These are phyloP conservation scores for Colletotrichum viniferum DNA, from an alignment of 2,329 filamentous ascomycete species.

Conservation along the genomic window DNA sequence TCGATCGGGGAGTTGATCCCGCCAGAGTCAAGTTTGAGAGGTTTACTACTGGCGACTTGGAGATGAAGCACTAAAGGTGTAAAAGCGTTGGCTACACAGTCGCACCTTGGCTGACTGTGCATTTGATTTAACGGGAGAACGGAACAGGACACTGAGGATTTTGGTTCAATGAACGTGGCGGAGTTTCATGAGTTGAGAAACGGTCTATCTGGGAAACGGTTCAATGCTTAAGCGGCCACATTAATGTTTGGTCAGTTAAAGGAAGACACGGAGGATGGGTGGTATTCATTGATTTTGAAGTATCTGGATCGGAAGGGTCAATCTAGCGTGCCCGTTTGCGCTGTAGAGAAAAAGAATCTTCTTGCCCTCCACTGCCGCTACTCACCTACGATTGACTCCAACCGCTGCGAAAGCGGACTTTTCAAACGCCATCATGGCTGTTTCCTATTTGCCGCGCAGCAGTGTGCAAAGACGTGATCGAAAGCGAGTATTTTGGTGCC, in stretches of 20 bases:
- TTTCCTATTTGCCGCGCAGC: no score
- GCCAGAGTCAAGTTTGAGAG: constrained; percentile 49
- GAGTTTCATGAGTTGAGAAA: background rate
- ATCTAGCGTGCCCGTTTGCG: background rate
- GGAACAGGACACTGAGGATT: background rate
- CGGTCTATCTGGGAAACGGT: background rate
- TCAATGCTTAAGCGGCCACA: background rate
- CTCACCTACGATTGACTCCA: background rate
- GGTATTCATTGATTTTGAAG: background rate
- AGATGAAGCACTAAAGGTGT: constrained; percentile 22
- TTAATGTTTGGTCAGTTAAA: background rate
- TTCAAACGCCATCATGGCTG: background rate
- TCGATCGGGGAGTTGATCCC: constrained; percentile 41
- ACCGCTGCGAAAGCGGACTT: background rate
- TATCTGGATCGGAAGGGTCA: background rate
- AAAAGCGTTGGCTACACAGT: background rate
- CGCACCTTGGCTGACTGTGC: background rate
- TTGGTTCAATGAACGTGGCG: background rate
- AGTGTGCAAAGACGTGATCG: background rate
- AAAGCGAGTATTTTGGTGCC: background rate
- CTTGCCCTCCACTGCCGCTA: background rate
- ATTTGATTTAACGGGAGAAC: background rate
- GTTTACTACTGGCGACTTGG: constrained; percentile 50
- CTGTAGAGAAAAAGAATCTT: background rate
- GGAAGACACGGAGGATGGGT: background rate